Evolutionary conservation across 176 grass and related monocot genomes (phyloP).

Genomic region (Urochloa ruziziensis): DNA sequence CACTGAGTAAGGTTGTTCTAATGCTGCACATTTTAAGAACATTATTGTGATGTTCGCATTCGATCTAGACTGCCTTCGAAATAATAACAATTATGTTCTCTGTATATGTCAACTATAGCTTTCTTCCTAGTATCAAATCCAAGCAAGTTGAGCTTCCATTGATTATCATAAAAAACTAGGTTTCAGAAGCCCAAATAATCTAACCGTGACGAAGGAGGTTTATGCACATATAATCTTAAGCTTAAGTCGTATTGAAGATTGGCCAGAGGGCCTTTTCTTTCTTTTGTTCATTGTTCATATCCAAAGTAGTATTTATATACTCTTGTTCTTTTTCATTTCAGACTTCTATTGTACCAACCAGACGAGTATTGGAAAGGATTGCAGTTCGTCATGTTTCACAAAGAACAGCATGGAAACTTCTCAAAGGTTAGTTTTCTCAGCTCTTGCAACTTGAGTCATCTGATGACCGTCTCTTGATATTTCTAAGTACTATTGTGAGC

Average conservation of each 20-base stretch:
- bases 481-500: background rate
- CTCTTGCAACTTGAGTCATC: background rate
- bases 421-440: conserved; percentile 57
- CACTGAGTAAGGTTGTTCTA: background rate
- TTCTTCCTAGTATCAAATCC: background rate
- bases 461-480: background rate
- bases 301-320: conserved; percentile 3
- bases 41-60: background rate
- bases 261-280: background rate
- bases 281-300: background rate
- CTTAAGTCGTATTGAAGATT: background rate
- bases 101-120: conserved; percentile 12
- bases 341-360: conserved; percentile 80
- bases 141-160: background rate
- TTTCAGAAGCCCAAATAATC: conserved; percentile 11
- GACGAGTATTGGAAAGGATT: conserved; percentile 90
- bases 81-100: background rate
- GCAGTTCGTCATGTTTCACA: conserved; percentile 66
- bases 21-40: background rate
- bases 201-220: conserved; percentile 2
- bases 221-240: background rate
- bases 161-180: background rate
- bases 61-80: background rate
- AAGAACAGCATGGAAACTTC: conserved; percentile 99
- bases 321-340: conserved; percentile 47